Conservation (phyloP, 176 grass and related monocot species). For the Olyra latifolia region DNA sequence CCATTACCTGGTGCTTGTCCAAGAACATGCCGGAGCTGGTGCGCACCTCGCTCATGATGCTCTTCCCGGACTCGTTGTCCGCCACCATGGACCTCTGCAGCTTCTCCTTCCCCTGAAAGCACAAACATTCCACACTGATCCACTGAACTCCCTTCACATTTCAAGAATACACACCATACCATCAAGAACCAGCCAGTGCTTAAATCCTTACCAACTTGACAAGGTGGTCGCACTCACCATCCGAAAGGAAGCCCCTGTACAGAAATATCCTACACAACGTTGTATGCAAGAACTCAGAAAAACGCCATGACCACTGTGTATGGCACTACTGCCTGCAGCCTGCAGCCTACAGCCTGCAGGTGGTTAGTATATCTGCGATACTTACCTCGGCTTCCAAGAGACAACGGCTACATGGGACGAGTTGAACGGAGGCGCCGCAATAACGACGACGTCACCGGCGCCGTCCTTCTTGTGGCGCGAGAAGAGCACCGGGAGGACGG, state of each 20-base stretch:
- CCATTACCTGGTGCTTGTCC: constrained; percentile 50
- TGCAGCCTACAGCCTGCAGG: not conserved
- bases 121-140: not conserved
- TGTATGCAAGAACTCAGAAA: not conserved
- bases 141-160: not conserved
- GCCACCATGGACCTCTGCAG: constrained; percentile 70
- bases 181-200: not conserved
- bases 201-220: constrained; percentile 48
- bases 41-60: constrained; percentile 51
- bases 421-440: constrained; percentile 17
- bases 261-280: constrained; percentile 48
- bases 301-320: not conserved
- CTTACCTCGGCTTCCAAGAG: constrained; percentile 35
- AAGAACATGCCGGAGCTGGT: constrained; percentile 79
- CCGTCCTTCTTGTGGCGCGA: not conserved
- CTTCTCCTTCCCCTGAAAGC: constrained; percentile 46
- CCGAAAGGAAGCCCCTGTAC: constrained; percentile 64
- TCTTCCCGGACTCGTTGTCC: constrained; percentile 56
- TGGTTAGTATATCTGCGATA: not conserved
- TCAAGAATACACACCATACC: not conserved
- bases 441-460: not conserved
- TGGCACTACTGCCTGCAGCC: not conserved
- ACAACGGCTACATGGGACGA: constrained; percentile 4
- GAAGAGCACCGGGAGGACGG: constrained; percentile 3
- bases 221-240: constrained; percentile 59